Percentiles rank a stretch among this genome's conserved stretches.
Evolutionary conservation across 441 rosid genomes (phyloP).

Genomic region (Adansonia grandidieri): DNA sequence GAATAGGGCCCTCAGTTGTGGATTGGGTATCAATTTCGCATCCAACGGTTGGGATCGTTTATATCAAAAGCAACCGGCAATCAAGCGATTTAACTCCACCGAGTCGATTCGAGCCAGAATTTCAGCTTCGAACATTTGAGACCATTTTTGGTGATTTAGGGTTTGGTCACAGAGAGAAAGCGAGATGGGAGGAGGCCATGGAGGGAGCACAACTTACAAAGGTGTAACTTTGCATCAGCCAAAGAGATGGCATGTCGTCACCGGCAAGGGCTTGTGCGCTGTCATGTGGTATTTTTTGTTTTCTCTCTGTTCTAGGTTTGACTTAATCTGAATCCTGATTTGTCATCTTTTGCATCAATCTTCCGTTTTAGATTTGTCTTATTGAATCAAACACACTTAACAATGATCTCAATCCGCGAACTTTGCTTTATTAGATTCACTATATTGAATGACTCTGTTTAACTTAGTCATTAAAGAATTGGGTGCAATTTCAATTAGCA

Average conservation of each 20-base stretch:
- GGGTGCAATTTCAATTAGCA: not conserved
- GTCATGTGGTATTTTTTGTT: slow-evolving; percentile 72
- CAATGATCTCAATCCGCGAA: not conserved
- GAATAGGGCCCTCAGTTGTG: not conserved
- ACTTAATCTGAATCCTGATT: slow-evolving; percentile 16
- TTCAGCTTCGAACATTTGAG: slow-evolving; percentile 26
- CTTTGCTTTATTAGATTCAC: slow-evolving; percentile 1
- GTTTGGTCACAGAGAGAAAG: slow-evolving; percentile 36
- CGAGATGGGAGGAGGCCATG: slow-evolving; percentile 72
- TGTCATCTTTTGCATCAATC: not conserved
- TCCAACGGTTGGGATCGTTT: slow-evolving; percentile 16
- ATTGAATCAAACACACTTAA: not conserved
- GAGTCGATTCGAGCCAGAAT: not conserved
- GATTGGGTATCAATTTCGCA: not conserved
- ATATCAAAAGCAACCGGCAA: not conserved
- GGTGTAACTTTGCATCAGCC: slow-evolving; percentile 82
- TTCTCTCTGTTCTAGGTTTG: not conserved
- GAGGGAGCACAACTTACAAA: slow-evolving; percentile 67
- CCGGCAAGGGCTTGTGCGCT: slow-evolving; percentile 94
- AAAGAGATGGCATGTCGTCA: slow-evolving; percentile 84
- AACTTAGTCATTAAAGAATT: not conserved
- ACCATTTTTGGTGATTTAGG: slow-evolving; percentile 32
- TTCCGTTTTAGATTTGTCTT: not conserved
- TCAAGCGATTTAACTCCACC: not conserved
- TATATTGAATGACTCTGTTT: not conserved